phyloP scores from a whole-genome alignment of 306 rosid species.

The Hippophae rhamnoides region DNA sequence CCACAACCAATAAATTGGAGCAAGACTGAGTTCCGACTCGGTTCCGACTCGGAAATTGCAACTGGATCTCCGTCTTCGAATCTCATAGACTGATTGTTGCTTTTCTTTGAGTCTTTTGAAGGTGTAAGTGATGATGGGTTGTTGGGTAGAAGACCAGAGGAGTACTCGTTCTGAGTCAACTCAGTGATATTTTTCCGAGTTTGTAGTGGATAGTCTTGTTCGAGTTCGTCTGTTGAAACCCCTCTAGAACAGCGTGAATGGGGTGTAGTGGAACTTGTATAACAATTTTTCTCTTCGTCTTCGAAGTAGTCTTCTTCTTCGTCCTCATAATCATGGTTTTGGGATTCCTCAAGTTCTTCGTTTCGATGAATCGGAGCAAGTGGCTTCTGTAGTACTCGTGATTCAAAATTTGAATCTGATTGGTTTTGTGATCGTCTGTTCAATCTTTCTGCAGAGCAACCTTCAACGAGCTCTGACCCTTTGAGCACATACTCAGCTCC shows the following conservation, averaged over 20 bases:
- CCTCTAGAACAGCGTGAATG: slow-evolving; percentile 82
- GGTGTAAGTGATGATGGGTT: not conserved
- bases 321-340: slow-evolving; percentile 18
- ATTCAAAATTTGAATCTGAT: slow-evolving; percentile 2
- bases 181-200: slow-evolving; percentile 4
- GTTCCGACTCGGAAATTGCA: slow-evolving; percentile 7
- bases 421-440: slow-evolving; percentile 23
- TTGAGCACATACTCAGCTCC: slow-evolving; percentile 81
- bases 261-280: slow-evolving; percentile 57
- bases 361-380: slow-evolving; percentile 15
- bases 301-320: slow-evolving; percentile 35
- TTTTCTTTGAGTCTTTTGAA: slow-evolving; percentile 1
- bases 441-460: slow-evolving; percentile 45
- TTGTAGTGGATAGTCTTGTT: slow-evolving; percentile 16
- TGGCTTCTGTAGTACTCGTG: slow-evolving; percentile 16
- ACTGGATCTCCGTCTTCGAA: slow-evolving; percentile 16
- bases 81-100: slow-evolving; percentile 12
- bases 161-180: not conserved
- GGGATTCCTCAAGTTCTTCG: slow-evolving; percentile 27
- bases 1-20: slow-evolving; percentile 74
- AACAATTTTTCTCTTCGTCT: slow-evolving; percentile 53
- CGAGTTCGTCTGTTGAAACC: slow-evolving; percentile 56
- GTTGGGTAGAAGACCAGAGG: not conserved
- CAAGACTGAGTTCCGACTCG: slow-evolving; percentile 51
- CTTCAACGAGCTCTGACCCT: slow-evolving; percentile 64